phyloP scores from a whole-genome alignment of 306 rosid species.

The Inga oerstediana region DNA sequence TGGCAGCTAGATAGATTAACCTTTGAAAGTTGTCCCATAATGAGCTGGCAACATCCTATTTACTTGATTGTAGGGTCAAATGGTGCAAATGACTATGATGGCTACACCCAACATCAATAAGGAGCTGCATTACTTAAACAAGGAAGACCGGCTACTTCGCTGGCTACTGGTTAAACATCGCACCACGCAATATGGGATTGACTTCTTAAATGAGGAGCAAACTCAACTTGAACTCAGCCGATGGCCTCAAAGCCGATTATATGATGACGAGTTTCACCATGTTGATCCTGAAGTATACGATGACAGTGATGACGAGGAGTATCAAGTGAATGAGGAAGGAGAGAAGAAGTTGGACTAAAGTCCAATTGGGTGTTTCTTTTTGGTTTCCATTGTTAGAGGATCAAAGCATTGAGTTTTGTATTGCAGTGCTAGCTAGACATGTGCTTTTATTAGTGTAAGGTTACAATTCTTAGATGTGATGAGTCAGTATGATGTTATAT shows the following conservation, averaged over 20 bases:
- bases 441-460: not conserved
- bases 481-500: not conserved
- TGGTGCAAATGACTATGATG: conserved; percentile 98
- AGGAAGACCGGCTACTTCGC: conserved; percentile 83
- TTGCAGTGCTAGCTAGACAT: conserved; percentile 23
- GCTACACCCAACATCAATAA: conserved; percentile 86
- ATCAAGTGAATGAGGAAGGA: conserved; percentile 11
- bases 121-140: conserved; percentile 91
- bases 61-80: conserved; percentile 60
- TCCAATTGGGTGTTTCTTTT: conserved; percentile 1
- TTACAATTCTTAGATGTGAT: conserved; percentile 1
- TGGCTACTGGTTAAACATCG: conserved; percentile 89
- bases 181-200: conserved; percentile 47
- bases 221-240: conserved; percentile 33
- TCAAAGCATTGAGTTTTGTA: not conserved
- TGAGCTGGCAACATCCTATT: not conserved
- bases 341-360: conserved; percentile 19
- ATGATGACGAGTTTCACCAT: not conserved
- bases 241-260: conserved; percentile 26
- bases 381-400: conserved; percentile 18
- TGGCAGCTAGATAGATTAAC: not conserved
- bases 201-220: conserved; percentile 49
- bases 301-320: conserved; percentile 36
- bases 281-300: not conserved
- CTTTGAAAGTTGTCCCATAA: conserved; percentile 13